Evolutionary conservation across 1,139 yeast genomes (phyloP).

Genomic region (Suzukiozyma palmioleophila): DNA sequence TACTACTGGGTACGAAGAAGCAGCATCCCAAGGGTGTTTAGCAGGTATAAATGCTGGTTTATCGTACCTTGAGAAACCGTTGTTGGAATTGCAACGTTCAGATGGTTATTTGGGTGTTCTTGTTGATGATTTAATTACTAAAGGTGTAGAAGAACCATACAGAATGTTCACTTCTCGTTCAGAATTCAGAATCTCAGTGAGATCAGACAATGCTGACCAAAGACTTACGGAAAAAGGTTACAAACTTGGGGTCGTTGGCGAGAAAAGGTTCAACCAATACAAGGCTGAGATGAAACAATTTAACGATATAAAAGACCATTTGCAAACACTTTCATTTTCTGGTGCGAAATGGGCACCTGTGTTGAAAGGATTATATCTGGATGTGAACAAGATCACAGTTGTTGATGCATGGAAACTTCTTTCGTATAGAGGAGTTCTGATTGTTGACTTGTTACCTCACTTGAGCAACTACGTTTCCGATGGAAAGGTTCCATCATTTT

Average conservation of each 20-base stretch:
- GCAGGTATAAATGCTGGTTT: constrained; percentile 95
- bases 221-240: constrained; percentile 73
- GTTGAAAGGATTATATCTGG: constrained; percentile 44
- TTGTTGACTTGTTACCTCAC: constrained; percentile 30
- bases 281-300: constrained; percentile 43
- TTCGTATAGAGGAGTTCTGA: constrained; percentile 33
- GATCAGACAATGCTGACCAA: constrained; percentile 92
- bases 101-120: constrained; percentile 92
- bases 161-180: constrained; percentile 97
- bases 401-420: constrained; percentile 45
- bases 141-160: constrained; percentile 96
- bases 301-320: constrained; percentile 37
- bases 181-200: constrained; percentile 82
- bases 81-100: constrained; percentile 60
- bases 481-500: constrained; percentile 18
- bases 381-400: constrained; percentile 25
- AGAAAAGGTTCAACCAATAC: constrained; percentile 53
- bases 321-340: constrained; percentile 44
- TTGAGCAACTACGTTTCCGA: constrained; percentile 17
- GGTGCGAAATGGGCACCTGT: constrained; percentile 63
- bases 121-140: constrained; percentile 89
- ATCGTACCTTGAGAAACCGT: constrained; percentile 32
- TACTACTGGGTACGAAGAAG: constrained; percentile 98
- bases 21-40: constrained; percentile 92
- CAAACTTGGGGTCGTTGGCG: constrained; percentile 61